Conservation (phyloP, 2,329 filamentous ascomycete genomes). For the Periconia sp. region DNA sequence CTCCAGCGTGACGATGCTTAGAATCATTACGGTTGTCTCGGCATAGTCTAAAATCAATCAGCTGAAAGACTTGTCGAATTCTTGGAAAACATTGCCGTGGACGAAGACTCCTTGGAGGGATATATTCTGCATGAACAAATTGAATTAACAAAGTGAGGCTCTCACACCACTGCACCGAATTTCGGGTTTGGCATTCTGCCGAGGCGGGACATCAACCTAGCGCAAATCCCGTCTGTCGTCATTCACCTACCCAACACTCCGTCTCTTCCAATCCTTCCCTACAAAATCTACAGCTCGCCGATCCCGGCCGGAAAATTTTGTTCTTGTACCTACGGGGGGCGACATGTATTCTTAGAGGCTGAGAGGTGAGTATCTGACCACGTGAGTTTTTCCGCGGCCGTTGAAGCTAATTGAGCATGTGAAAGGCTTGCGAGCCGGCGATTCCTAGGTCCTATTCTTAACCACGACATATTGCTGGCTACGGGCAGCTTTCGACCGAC, state of each 20-base stretch:
- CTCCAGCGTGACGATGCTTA: too few relatives aligned
- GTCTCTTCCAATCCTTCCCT: constrained; percentile 7
- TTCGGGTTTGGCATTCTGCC: constrained; percentile 5
- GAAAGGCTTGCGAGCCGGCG: constrained; percentile 16
- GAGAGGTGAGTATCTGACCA: constrained; percentile 8
- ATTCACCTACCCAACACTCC: constrained; percentile 6
- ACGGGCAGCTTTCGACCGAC: too few relatives aligned
- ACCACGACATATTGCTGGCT: too few relatives aligned
- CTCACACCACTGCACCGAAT: not conserved
- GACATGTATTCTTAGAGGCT: constrained; percentile 11
- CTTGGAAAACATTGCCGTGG: too few relatives aligned
- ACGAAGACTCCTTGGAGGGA: not conserved
- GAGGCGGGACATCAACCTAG: constrained; percentile 2
- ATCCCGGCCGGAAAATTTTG: constrained; percentile 17
- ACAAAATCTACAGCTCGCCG: not conserved
- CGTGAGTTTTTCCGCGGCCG: constrained; percentile 8
- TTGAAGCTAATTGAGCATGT: constrained; percentile 16
- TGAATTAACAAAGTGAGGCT: not conserved
- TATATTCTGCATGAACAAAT: not conserved
- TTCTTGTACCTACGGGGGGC: not conserved
- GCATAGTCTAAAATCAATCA: too few relatives aligned
- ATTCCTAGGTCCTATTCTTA: too few relatives aligned
- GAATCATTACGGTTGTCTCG: too few relatives aligned
- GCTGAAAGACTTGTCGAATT: too few relatives aligned
- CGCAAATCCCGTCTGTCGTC: constrained; percentile 12